These are phyloP conservation scores for Sphaerulina vaccinii DNA, from an alignment of 2,329 filamentous ascomycete species.

Conservation along the genomic window DNA sequence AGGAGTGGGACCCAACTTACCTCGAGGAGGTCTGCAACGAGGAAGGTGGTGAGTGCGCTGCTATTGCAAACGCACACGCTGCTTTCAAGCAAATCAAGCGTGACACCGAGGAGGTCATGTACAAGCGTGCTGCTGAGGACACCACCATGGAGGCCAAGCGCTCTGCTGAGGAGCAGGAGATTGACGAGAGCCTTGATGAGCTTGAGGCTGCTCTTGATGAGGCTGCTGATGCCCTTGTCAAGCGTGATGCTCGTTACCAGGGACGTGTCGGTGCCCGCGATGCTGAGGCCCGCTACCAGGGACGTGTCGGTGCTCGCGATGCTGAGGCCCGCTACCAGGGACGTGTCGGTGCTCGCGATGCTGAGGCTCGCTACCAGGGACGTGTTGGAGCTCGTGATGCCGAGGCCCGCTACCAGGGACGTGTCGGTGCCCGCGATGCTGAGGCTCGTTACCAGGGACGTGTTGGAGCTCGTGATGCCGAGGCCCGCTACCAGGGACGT, in stretches of 20 bases:
- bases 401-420: neutral
- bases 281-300: too few relatives aligned
- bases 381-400: neutral
- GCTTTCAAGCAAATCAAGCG: constrained; percentile 30
- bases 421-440: too few relatives aligned
- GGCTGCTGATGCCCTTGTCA: constrained; percentile 9
- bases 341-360: too few relatives aligned
- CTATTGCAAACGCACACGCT: constrained; percentile 30
- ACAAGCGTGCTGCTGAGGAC: constrained; percentile 11
- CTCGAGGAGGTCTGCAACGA: constrained; percentile 20
- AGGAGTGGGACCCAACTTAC: constrained; percentile 24
- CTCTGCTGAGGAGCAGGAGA: constrained; percentile 10
- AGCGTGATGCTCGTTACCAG: too few relatives aligned
- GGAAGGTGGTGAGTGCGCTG: constrained; percentile 30
- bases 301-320: too few relatives aligned
- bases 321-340: too few relatives aligned
- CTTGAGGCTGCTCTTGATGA: constrained; percentile 13
- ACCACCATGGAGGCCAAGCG: constrained; percentile 15
- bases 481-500: too few relatives aligned
- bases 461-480: too few relatives aligned
- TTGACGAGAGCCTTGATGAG: constrained; percentile 10
- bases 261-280: too few relatives aligned
- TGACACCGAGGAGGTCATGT: constrained; percentile 24
- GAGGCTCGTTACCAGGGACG: too few relatives aligned
- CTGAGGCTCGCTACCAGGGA: too few relatives aligned